Base-by-base conservation (phyloP, 2,329 filamentous ascomycete genomes). In the Stenocarpella maydis region DNA sequence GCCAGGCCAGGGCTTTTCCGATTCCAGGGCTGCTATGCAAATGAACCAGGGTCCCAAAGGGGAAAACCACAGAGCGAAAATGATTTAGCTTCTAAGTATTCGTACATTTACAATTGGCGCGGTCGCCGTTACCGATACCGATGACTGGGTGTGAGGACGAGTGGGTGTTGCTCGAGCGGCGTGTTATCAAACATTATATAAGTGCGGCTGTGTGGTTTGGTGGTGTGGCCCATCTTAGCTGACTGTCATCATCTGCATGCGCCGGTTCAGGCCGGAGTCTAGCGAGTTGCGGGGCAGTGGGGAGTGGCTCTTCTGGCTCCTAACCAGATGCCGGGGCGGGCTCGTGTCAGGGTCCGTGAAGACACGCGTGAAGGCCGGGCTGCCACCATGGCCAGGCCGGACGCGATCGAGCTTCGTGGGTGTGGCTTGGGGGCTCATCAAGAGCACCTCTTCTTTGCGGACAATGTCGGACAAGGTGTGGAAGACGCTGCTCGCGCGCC, bases 191-290 rank as follows among this genome's bases (percentile, higher is more conserved):
- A 71, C 69, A 71, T 69, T 71, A 71, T 52, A 64, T 50, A 54
- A 68, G 41, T 54, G 60, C 53, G 69, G 53, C 50, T 24, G 45
- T 39, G 53, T 68, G 54, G 19, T 63, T 39, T 39, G 50, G 37
- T 19, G 41, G 12, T 54, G 45, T 34, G 31, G 31, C 9, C 31
- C 50, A 17, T 41, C 47, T 82, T 79, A 89, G 74, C 81, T 85
- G 71, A 90, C 88, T 50, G 87, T 90, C 88, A 91, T 90, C 82
- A 90, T 84, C 76, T 89, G 87, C 82, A 90, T 84, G 68, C 87
- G 84, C 73, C 83, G 84, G 67, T 80, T 81, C 47, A 89, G 78
- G 65, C 81, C 81, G 55, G 84, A 82, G 52, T 87, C 84, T 24
- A 87, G 80, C 17, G 88, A 86, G 19, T 81, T 78, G 65, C 79